These are phyloP conservation scores for Rhizomucor miehei DNA, from an alignment of 371 early-diverging fungal species.

Conservation along the genomic window DNA sequence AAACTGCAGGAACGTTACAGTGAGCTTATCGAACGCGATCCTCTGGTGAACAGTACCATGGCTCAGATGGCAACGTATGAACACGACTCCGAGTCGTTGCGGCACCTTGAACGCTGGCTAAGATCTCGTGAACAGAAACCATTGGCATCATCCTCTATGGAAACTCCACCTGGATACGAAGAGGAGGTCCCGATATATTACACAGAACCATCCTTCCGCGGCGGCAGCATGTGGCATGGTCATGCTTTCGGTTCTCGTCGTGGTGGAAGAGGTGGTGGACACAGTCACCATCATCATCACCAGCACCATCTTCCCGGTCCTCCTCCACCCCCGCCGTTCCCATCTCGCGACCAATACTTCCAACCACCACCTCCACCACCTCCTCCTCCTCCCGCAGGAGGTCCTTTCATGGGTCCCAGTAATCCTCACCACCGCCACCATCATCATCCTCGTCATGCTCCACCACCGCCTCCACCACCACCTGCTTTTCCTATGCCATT, in stretches of 20 bases:
- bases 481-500: not conserved
- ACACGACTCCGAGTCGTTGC: not conserved
- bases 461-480: constrained; percentile 7
- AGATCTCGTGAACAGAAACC: not conserved
- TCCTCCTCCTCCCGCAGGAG: constrained; percentile 4
- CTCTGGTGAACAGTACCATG: constrained; percentile 9
- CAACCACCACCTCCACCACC: not conserved
- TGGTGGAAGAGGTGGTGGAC: not conserved
- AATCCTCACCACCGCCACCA: constrained; percentile 7
- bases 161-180: constrained; percentile 1
- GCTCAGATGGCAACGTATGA: constrained; percentile 10
- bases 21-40: constrained; percentile 6
- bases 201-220: no score
- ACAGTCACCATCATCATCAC: constrained; percentile 2
- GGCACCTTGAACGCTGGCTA: constrained; percentile 12
- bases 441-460: constrained; percentile 7
- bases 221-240: no score
- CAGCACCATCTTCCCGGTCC: not conserved
- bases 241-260: no score
- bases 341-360: not conserved
- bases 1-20: not conserved
- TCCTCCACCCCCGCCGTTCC: not conserved
- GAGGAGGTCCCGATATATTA: not conserved
- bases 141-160: not conserved
- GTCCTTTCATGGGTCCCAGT: constrained; percentile 1